Evolutionary conservation across 169 alveolate genomes (phyloP).

Genomic region (Plasmodium falciparum): DNA sequence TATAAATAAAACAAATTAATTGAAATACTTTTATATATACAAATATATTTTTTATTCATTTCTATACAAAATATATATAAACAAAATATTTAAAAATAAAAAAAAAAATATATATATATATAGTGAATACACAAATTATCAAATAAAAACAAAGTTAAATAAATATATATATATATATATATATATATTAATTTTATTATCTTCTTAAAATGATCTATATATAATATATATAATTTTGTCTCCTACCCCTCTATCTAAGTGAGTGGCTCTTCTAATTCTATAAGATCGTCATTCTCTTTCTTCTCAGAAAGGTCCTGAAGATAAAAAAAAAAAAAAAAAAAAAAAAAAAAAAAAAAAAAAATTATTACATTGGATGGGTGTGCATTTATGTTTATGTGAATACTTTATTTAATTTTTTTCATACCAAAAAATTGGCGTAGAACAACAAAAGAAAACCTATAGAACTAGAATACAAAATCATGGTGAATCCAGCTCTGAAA

Average conservation of each 20-base stretch:
- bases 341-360: background rate
- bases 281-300: constrained; percentile 55
- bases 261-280: constrained; percentile 72
- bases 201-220: no score
- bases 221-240: no score
- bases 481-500: constrained; percentile 80
- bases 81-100: no score
- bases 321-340: no score
- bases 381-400: background rate
- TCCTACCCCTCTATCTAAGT: background rate
- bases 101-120: no score
- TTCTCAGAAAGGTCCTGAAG: constrained; percentile 66
- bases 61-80: no score
- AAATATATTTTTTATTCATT: no score
- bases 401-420: background rate
- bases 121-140: no score
- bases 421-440: constrained; percentile 80
- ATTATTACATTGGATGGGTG: no score
- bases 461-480: constrained; percentile 78
- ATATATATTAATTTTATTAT: no score
- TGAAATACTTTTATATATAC: background rate
- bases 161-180: no score
- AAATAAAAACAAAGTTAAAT: no score
- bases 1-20: constrained; percentile 2
- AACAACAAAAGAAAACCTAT: constrained; percentile 79